Evolutionary conservation across 352 stramenopile species (phyloP), one percentile per base, ranked within the genome.

Genomic region (Globisporangium solare): DNA sequence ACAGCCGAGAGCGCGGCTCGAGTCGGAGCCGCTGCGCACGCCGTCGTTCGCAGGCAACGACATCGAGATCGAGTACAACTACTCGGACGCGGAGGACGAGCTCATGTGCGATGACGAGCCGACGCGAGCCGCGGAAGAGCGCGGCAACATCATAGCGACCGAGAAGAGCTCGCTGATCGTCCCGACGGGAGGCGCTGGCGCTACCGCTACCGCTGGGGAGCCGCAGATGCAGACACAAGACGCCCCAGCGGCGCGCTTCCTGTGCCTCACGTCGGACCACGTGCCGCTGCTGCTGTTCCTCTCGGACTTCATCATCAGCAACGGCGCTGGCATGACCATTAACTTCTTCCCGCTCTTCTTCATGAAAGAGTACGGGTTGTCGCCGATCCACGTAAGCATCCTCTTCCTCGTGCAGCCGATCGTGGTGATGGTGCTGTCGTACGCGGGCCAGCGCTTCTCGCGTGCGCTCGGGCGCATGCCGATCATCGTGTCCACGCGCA

Each of bases 341-440:
- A 88, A 88, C 55, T 92, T 92, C 58, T 92, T 92, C 68, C 82
- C 82, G 21, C 61, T 92, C 2, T 92, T 92, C 56, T 92, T 92
- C 60, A 86, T 84, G 63, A 66, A 89, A 22, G 79, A 92, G 56
- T 90, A 92, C 64, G 71, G 71, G 8, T 64, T 92, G 31, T 77
- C 82, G 24, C 82, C 82, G 21, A 89, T 89, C 52, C 75, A 89
- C 47, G 73, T 92, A 21, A 88, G 70, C 35, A 53, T 73, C 32
- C 64, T 92, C 6, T 92, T 89, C 61, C 64, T 87, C 52, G 65
- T 66, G 15, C 82, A 90, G 56, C 82, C 82, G 14, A 65, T 92
- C 21, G 42, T 92, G 15, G 67, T 90, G 54, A 83, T 92, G 62
- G 67, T 72, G 45, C 58, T 92, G 10, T 87, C 82, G n/a, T 79